Evolutionary conservation across 1,284 basidiomycete genomes (phyloP), one percentile per base, ranked within the genome.

Genomic region (Hemileia vastatrix): DNA sequence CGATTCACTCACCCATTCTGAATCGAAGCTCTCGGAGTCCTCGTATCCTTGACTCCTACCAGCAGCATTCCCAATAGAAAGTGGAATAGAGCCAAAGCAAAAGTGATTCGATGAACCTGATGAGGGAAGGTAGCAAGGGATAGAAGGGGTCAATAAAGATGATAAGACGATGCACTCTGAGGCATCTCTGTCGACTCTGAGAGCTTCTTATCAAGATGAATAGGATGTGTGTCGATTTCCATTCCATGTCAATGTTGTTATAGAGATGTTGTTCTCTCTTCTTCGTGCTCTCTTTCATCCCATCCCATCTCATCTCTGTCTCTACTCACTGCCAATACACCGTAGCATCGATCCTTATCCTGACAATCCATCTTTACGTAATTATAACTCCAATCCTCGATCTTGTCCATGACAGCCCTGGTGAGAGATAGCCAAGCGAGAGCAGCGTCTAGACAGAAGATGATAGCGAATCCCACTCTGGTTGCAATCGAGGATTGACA

Each of bases 401-500:
- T 85, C 67, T 87, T 86, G 69, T 85, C 82, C 68, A 94, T 90
- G 51, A 88, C 87, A 60, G 88, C 81, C 63, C 88, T 86, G 9
- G 90, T 91, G 76, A 92, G 87, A 83, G 94, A 95, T 32, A 94
- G 78, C 88, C 94, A 97, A 40, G 94, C 93, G 57, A 96, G 78
- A 77, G 96, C 87, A 13, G 92, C 95, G 74, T 95, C 94, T 55
- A 96, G 78, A 54, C 86, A 86, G 79, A 98, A 95, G 76, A 97
- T 94, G 73, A 97, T 83, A 19, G 91, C 91, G 78, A 93, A 98
- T 44, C 94, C 94, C 64, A 98, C 87, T 72, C 94, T 86, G 40
- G 94, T 98, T 0, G 94, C 94, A 69, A 98, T 96, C 0, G 91
- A 95, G 11, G 90, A 94, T 76, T 97, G 96, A 79, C 94, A 97